Evolutionary conservation across 164 flowering plant genomes (phyloP).

Genomic region (Aristolochia californica): DNA sequence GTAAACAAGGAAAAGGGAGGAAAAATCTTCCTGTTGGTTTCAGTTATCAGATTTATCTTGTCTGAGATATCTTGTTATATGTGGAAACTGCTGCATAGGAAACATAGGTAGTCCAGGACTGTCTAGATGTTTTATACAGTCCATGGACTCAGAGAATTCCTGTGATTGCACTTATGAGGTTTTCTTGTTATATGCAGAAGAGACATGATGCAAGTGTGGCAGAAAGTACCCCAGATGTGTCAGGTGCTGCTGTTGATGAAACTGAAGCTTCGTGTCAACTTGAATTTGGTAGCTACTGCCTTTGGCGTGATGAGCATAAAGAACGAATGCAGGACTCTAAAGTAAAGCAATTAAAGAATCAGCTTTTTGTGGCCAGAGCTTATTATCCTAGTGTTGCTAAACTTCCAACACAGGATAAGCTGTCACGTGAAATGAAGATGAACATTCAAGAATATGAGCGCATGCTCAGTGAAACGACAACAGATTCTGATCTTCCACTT

Average conservation of each 20-base stretch:
- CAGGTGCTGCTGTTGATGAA: constrained; percentile 25
- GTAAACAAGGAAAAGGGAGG: too few species aligned
- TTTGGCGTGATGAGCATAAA: constrained; percentile 68
- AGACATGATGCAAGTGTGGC: constrained; percentile 3
- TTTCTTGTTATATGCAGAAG: neutral
- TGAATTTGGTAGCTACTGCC: constrained; percentile 88
- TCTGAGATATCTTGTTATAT: neutral
- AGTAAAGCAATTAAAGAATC: constrained; percentile 84
- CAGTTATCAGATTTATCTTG: too few species aligned
- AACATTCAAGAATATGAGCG: constrained; percentile 94
- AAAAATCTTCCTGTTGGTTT: too few species aligned
- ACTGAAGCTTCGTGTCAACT: constrained; percentile 47
- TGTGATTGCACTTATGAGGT: neutral
- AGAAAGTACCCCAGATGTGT: constrained; percentile 19
- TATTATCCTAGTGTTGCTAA: constrained; percentile 93
- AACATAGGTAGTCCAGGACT: neutral
- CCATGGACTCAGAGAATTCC: neutral
- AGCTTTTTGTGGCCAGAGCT: constrained; percentile 83
- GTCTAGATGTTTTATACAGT: too few species aligned
- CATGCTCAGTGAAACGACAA: constrained; percentile 61
- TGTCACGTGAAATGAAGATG: constrained; percentile 68
- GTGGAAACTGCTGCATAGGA: neutral
- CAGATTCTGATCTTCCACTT: constrained; percentile 79
- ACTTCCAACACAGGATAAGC: constrained; percentile 50
- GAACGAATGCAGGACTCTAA: constrained; percentile 65